These are phyloP conservation scores for Aspergillus panamensis DNA, from an alignment of 495 filamentous ascomycete species.

Conservation along the genomic window DNA sequence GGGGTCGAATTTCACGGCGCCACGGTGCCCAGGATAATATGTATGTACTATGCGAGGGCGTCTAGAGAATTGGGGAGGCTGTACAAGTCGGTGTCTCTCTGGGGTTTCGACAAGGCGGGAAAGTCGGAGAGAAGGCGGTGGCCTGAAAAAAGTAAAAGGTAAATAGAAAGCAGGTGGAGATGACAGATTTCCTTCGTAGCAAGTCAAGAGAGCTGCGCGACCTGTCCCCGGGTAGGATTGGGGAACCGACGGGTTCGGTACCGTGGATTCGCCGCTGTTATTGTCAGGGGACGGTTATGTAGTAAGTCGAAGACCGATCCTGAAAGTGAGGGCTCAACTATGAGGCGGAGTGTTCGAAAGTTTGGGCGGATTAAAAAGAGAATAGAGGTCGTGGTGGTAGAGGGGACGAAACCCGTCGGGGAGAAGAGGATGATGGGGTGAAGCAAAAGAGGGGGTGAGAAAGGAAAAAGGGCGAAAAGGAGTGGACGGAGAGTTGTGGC, in stretches of 20 bases:
- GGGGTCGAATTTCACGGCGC: conserved; percentile 5
- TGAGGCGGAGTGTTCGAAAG: conserved; percentile 19
- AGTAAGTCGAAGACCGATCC: neutral
- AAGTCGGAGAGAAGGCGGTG: conserved; percentile 7
- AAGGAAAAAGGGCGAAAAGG: conserved; percentile 19
- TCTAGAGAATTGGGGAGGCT: conserved; percentile 14
- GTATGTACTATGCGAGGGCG: conserved; percentile 20
- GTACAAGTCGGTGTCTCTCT: conserved; percentile 12
- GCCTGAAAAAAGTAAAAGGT: conserved; percentile 39
- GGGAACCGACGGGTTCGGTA: conserved; percentile 22
- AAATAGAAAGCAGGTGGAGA: conserved; percentile 33
- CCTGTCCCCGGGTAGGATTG: conserved; percentile 1
- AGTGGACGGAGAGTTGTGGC: conserved; percentile 14
- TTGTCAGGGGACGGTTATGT: conserved; percentile 5
- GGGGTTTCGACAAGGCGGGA: conserved; percentile 1
- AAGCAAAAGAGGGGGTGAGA: conserved; percentile 4
- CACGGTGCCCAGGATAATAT: conserved; percentile 6
- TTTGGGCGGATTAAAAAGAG: conserved; percentile 11
- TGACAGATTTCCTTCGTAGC: conserved; percentile 11
- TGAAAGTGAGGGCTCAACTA: conserved; percentile 3
- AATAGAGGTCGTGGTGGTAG: conserved; percentile 2
- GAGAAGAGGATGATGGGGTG: neutral
- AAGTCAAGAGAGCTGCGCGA: conserved; percentile 1
- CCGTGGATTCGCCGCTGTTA: conserved; percentile 18
- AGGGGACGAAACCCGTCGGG: neutral